These are phyloP conservation scores for Ceratonia siliqua DNA, from an alignment of 306 rosid species.

Conservation along the genomic window DNA sequence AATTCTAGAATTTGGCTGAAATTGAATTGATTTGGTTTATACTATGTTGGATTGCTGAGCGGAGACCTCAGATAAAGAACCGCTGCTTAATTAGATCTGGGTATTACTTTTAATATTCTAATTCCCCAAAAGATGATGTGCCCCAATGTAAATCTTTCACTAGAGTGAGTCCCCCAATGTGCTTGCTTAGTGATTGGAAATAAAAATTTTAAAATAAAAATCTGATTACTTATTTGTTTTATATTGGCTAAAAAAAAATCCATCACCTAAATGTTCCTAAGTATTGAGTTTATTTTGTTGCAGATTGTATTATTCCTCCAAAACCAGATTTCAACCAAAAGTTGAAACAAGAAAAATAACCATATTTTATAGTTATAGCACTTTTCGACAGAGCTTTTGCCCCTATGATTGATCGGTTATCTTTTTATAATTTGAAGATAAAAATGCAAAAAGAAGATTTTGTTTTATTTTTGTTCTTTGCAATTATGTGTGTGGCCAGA, in stretches of 20 bases:
- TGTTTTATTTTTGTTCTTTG: background rate
- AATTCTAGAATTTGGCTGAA: background rate
- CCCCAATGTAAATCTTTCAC: background rate
- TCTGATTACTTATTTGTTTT: background rate
- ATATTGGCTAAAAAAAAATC: background rate
- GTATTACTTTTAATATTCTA: background rate
- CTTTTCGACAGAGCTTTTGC: background rate
- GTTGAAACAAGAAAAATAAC: background rate
- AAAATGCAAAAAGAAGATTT: background rate
- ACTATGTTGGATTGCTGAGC: background rate
- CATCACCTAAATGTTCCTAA: background rate
- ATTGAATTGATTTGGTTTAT: background rate
- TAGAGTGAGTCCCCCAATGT: background rate
- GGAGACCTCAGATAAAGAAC: background rate
- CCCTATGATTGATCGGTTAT: background rate
- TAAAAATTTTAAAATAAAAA: background rate
- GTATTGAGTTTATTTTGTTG: background rate
- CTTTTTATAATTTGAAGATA: background rate
- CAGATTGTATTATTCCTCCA: background rate
- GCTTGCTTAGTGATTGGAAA: background rate
- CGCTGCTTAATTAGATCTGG: background rate
- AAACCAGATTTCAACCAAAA: background rate
- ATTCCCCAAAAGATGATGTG: background rate
- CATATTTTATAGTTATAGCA: background rate
- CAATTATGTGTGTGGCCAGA: background rate